phyloP scores from a whole-genome alignment of 2,329 filamentous ascomycete genomes.

The Monosporascus cannonballus region DNA sequence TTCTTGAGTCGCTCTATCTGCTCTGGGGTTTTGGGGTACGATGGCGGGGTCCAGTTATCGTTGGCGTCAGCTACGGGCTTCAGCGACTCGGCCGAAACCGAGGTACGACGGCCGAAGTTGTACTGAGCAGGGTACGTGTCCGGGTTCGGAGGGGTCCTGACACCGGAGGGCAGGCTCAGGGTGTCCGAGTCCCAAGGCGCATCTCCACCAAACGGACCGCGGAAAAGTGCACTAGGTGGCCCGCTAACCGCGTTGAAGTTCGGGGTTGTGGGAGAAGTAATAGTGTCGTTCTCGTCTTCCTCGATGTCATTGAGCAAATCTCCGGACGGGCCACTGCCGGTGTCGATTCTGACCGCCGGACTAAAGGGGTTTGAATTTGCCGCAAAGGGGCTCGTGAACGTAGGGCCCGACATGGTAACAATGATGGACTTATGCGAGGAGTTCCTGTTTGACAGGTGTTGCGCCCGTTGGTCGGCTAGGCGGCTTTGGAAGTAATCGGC shows the following conservation, averaged over 20 bases:
- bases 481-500: constrained; percentile 61
- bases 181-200: constrained; percentile 29
- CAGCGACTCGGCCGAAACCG: constrained; percentile 92
- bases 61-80: constrained; percentile 79
- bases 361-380: constrained; percentile 70
- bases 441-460: constrained; percentile 32
- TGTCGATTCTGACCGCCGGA: constrained; percentile 34
- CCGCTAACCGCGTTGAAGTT: constrained; percentile 43
- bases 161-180: constrained; percentile 33
- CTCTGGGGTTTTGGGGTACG: constrained; percentile 74
- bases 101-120: constrained; percentile 87
- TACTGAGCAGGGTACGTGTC: constrained; percentile 86
- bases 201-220: constrained; percentile 48
- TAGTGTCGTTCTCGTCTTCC: constrained; percentile 73
- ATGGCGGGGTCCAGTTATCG: constrained; percentile 86
- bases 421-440: constrained; percentile 28
- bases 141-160: constrained; percentile 46
- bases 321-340: constrained; percentile 33
- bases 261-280: constrained; percentile 67
- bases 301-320: constrained; percentile 60
- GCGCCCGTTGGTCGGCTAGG: constrained; percentile 59
- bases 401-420: constrained; percentile 62
- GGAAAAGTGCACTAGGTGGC: constrained; percentile 36
- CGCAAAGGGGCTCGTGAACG: constrained; percentile 69
- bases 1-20: constrained; percentile 73